A percentile compares a stretch with the other conserved stretches of the same genome.
phyloP scores from a whole-genome alignment of 2,329 filamentous ascomycete genomes.

The Colletotrichum aenigma region DNA sequence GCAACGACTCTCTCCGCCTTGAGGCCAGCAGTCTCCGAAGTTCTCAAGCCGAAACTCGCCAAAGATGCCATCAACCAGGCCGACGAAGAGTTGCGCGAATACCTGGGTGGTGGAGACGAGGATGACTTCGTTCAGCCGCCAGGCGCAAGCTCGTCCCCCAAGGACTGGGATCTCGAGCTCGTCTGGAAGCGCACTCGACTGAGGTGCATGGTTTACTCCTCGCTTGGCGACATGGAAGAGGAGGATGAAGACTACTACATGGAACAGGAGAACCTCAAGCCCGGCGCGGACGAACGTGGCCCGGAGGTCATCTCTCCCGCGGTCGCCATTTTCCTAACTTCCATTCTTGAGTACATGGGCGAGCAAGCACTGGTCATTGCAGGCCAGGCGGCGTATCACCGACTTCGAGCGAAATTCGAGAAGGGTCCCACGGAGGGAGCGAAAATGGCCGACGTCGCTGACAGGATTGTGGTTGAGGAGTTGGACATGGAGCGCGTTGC shows the following conservation, averaged over 20 bases:
- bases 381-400: conserved; percentile 80
- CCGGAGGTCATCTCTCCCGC: conserved; percentile 82
- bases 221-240: conserved; percentile 95
- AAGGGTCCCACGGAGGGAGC: conserved; percentile 61
- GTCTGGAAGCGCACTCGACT: conserved; percentile 93
- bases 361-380: conserved; percentile 90
- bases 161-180: conserved; percentile 86
- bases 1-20: conserved; percentile 78
- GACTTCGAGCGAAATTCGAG: conserved; percentile 63
- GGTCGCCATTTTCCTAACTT: conserved; percentile 94
- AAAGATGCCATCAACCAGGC: conserved; percentile 82
- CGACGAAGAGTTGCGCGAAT: conserved; percentile 86
- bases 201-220: conserved; percentile 98
- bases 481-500: conserved; percentile 92
- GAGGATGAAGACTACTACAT: conserved; percentile 93
- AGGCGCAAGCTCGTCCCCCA: conserved; percentile 47
- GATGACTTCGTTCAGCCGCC: conserved; percentile 69
- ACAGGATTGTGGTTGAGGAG: conserved; percentile 84
- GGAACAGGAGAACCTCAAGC: conserved; percentile 75
- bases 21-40: conserved; percentile 81
- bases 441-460: conserved; percentile 54
- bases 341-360: conserved; percentile 90
- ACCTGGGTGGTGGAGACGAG: conserved; percentile 79
- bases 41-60: conserved; percentile 88
- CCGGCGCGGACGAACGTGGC: conserved; percentile 58